A percentile compares a stretch with the other conserved stretches of the same genome.
Evolutionary conservation across 306 rosid species (phyloP).

Genomic region (Cucumis cinereus): DNA sequence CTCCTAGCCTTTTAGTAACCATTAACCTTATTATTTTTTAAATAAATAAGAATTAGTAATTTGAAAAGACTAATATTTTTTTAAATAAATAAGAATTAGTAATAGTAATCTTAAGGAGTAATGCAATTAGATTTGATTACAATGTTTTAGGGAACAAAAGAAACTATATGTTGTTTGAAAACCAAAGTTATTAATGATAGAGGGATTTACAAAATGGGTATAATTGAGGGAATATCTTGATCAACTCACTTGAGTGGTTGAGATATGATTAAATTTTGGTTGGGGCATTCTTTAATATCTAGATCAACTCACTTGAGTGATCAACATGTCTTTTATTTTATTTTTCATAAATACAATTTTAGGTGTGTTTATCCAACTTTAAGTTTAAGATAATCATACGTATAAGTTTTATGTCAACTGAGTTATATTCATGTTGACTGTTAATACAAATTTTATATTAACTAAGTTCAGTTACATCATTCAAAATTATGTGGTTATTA

Average conservation of each 20-base stretch:
- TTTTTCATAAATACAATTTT: not conserved
- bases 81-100: too few relatives aligned
- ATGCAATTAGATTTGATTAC: not conserved
- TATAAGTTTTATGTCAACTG: too few relatives aligned
- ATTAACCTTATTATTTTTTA: too few relatives aligned
- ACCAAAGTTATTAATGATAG: not conserved
- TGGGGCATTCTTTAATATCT: not conserved
- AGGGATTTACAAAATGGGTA: not conserved
- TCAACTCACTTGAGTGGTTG: slow-evolving; percentile 3
- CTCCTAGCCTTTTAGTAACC: not conserved
- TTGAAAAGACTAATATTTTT: not conserved
- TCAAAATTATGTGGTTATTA: too few relatives aligned
- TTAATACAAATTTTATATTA: too few relatives aligned
- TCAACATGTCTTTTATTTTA: not conserved
- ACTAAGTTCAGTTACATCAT: too few relatives aligned
- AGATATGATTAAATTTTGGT: not conserved
- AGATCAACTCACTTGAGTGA: too few relatives aligned
- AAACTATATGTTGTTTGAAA: slow-evolving; percentile 1
- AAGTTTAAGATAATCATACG: too few relatives aligned
- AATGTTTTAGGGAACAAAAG: not conserved
- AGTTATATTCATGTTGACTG: too few relatives aligned
- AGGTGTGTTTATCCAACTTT: too few relatives aligned
- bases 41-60: too few relatives aligned
- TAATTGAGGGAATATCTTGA: not conserved
- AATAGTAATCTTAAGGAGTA: not conserved